phyloP scores from a whole-genome alignment of 2,329 filamentous ascomycete species.

The Nigrospora sphaerica region DNA sequence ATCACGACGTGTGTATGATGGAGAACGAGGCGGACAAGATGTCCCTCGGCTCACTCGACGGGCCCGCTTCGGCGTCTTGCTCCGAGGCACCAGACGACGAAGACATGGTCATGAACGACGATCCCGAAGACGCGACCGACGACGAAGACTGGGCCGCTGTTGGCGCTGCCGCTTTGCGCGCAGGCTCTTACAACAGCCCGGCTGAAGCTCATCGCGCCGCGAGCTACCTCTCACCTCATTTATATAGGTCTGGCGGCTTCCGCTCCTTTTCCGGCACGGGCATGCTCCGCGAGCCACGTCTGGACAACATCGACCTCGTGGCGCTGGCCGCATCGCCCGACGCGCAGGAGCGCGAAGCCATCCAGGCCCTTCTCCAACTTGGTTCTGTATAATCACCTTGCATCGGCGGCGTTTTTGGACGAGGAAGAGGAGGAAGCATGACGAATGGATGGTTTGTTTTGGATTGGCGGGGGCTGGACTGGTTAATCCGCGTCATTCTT shows the following conservation, averaged over 20 bases:
- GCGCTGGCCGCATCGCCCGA: constrained; percentile 47
- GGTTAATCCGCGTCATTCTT: constrained; percentile 12
- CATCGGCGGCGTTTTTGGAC: constrained; percentile 45
- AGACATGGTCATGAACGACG: constrained; percentile 59
- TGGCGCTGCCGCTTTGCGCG: constrained; percentile 75
- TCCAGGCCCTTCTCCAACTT: constrained; percentile 74
- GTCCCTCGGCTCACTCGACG: constrained; percentile 69
- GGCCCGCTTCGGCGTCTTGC: constrained; percentile 64
- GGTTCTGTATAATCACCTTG: constrained; percentile 64
- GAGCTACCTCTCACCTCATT: constrained; percentile 38
- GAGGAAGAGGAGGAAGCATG: constrained; percentile 7
- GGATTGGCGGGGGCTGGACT: constrained; percentile 14
- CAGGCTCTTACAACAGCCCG: constrained; percentile 53
- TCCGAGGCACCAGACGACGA: constrained; percentile 67
- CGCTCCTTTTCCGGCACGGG: constrained; percentile 45
- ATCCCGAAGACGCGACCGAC: constrained; percentile 82
- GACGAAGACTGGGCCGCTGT: constrained; percentile 94
- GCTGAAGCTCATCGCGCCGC: constrained; percentile 47
- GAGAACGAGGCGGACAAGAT: constrained; percentile 92
- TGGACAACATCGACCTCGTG: constrained; percentile 44
- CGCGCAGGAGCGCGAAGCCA: constrained; percentile 72
- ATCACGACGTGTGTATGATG: constrained; percentile 59
- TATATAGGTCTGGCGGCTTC: constrained; percentile 37
- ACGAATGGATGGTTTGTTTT: constrained; percentile 12
- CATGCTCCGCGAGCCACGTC: constrained; percentile 46